Evolutionary conservation across 768 basidiomycete species (phyloP), one percentile per base, ranked within the genome.

Genomic region (Tricholoma terreum): DNA sequence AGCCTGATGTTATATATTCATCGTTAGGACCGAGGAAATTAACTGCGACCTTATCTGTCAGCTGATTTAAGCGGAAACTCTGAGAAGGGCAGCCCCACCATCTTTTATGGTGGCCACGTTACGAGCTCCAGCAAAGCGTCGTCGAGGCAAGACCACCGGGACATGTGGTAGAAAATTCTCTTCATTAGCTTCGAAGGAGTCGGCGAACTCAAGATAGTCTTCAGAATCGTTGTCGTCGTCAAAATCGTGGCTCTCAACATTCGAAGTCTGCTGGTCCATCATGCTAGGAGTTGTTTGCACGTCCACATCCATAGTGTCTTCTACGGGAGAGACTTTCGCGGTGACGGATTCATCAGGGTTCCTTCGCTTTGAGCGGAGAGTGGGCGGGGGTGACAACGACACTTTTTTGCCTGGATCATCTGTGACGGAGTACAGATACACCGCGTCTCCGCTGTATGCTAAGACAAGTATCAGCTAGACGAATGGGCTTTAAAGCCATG

Each of bases 81-180:
- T 4, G 24, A 46, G 17, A 27, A 12, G 51, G 19, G 51, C 9
- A 38, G 17, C 67, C 85, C 65, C 61, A 87, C 93, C 91, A 68
- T 94, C 93, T 71, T 96, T 96, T 40, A 92, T 81, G 0, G 94
- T 96, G 59, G 84, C 84, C 1, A 90, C 75, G 65, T 94, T 96
- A 55, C 86, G 83, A 31, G 85, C 83, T 12, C 93, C 93, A 36
- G 69, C 67, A 70, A 80, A 95, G 14, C 81, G 79, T 58, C 69
- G 71, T 38, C 85, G 82, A 24, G 93, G 92, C 59, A 81, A 71
- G 49, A 94, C 71, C 36, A 84, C 70, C 11, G 86, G 80, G 3
- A 82, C 79, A 50, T 70, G 68, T 40, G 67, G 67, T 43, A 74
- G 64, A 19, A 62, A 62, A 15, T 60, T 60, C 11, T 59, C 59